Base-by-base conservation (phyloP, 768 basidiomycete genomes). In the Suillus fuscotomentosus region DNA sequence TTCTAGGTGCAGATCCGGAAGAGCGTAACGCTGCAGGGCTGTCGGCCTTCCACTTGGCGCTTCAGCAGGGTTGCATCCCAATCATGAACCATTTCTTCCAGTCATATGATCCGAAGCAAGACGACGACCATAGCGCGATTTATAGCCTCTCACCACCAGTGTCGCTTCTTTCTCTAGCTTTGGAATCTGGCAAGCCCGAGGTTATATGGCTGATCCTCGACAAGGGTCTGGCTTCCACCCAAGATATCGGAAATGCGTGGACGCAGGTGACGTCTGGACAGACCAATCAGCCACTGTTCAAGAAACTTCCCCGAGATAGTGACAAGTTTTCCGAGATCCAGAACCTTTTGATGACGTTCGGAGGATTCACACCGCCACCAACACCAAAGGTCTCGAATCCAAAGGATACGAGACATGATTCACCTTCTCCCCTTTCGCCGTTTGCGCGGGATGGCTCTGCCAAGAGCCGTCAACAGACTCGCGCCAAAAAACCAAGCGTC, bases 1-100 rank as follows among this genome's bases (percentile, higher is more conserved):
- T 56, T 65, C 38, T 70, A 92, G 91, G 86, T 76, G 90, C 89
- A 57, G 88, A 91, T 66, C 80, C 84, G 22, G 90, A 91, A 65
- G 91, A 92, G 71, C 83, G 84, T 60, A 82, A 92, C 73, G 81
- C 80, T 0, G 67, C 78, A 59, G 83, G 83, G 27, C 77, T 82
- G 57, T 89, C 90, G 4, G 83, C 88, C 2, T 87, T 91, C 76
- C 90, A 93, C 73, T 68, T 86, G 60, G 88, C 89, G 11, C 71
- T 92, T 10, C 77, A 80, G 70, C 70, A 70, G 63, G 86, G 88
- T 13, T 78, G 86, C 67, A 69, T 85, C 38, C 66, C 80, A 14
- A 79, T 91, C 65, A 73, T 88, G 64, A 76, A 81, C 48, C 80
- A 87, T 78, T 86, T 92, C 79, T 79, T 92, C 69, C 79, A 89